Base-by-base conservation (phyloP, 2,329 filamentous ascomycete species). In the Laburnicola sp. region DNA sequence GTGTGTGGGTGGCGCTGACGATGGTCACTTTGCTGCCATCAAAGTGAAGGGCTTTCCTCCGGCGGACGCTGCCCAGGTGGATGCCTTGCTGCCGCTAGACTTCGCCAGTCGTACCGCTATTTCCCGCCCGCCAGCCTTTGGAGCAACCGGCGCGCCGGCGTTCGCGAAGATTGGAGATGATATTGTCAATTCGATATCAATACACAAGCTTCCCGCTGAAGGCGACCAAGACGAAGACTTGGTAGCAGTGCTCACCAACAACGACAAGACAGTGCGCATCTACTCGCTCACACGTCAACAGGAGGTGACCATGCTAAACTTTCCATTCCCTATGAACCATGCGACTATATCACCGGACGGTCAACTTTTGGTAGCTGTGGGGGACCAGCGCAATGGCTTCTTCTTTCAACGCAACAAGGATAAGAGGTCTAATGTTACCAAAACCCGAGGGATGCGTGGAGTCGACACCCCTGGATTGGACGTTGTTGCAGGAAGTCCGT, bases 271-370 rank as follows among this genome's bases (percentile, higher is more conserved):
- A 1, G 88, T 97, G 50, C 87, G 87, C 26, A 76, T 97, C n/a
- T 90, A 95, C 67, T 88, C 86, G 42, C 77, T 97, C 21, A 78
- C 82, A 26, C 83, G 86, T 45, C 82, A 85, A 10, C 79, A 88
- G 53, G 79, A 87, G 31, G 75, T 95, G 22, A 85, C 89, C 48
- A 81, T 86, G 37, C 76, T 97, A 46, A 80, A 83, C 3, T 87
- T 96, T 58, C 87, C 89, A 4, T 88, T 93, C 67, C 88, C 86
- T 58, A 93, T 97, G 76, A 99, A 99, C 65, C 91, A 95, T 66
- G 90, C 92, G 30, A 84, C 92, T n/a, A 86, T 99, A 45, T 97
- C 93, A 5, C 94, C 93, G 0, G 88, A 97, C 68, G 93, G 92
- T 1, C 82, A 81, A 21, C 75, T 93, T 8, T 79, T 97, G 21